Evolutionary conservation across 1,284 basidiomycete genomes (phyloP).

Genomic region (Tilletia indica): DNA sequence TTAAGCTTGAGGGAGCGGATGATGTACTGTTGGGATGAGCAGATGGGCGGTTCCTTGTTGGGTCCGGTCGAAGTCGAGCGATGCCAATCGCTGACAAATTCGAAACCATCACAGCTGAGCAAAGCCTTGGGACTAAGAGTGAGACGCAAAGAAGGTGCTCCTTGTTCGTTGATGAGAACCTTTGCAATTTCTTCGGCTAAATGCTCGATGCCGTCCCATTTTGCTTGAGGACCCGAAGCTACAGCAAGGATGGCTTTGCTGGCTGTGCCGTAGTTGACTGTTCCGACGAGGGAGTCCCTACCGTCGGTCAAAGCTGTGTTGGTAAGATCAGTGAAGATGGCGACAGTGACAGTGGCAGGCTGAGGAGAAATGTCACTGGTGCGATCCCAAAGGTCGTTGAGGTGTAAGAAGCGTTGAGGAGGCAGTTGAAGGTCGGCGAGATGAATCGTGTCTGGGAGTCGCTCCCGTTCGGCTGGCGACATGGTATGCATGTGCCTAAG

Average conservation of each 20-base stretch:
- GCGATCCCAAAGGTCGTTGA: constrained; percentile 16
- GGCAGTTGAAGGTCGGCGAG: constrained; percentile 11
- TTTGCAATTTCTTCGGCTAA: not conserved
- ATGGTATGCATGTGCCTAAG: not conserved
- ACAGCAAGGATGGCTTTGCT: constrained; percentile 14
- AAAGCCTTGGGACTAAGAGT: not conserved
- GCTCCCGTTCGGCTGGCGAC: not conserved
- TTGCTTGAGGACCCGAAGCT: not conserved
- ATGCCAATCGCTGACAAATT: not conserved
- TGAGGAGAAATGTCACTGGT: constrained; percentile 7
- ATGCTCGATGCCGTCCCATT: constrained; percentile 13
- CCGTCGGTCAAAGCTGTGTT: constrained; percentile 15
- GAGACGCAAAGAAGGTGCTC: not conserved
- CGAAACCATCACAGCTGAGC: not conserved
- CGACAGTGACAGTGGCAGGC: not conserved
- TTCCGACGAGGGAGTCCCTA: constrained; percentile 9
- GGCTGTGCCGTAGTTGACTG: constrained; percentile 16
- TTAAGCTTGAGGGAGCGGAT: constrained; percentile 64
- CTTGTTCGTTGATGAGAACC: not conserved
- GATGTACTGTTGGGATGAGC: constrained; percentile 28
- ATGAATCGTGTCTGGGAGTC: constrained; percentile 11
- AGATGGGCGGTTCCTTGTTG: not conserved
- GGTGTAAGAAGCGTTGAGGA: not conserved
- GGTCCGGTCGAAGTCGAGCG: not conserved
- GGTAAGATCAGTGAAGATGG: not conserved